Conservation (phyloP, 2,329 filamentous ascomycete species). For the Colletotrichum phormii region DNA sequence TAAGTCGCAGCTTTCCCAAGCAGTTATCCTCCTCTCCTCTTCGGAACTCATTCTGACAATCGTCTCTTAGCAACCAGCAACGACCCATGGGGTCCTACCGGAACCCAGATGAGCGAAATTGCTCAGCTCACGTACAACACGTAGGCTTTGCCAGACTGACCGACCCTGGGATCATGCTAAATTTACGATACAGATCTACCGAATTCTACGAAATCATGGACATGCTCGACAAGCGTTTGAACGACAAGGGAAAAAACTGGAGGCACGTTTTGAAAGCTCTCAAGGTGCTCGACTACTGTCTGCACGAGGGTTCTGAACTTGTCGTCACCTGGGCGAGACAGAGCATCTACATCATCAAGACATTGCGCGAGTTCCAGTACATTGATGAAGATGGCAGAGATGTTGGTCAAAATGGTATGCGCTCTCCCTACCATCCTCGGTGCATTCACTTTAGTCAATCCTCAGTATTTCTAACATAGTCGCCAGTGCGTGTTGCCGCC, state of each 20-base stretch:
- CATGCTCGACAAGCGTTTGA: slow-evolving; percentile 98
- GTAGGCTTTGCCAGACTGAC: slow-evolving; percentile 65
- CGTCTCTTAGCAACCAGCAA: slow-evolving; percentile 88
- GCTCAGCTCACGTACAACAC: slow-evolving; percentile 98
- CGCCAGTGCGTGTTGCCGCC: slow-evolving; percentile 87
- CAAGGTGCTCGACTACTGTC: slow-evolving; percentile 97
- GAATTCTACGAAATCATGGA: slow-evolving; percentile 99
- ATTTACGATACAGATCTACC: slow-evolving; percentile 72
- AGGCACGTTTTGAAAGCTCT: slow-evolving; percentile 96
- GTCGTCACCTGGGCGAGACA: slow-evolving; percentile 98
- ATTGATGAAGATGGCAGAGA: slow-evolving; percentile 95
- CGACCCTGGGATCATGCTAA: slow-evolving; percentile 1
- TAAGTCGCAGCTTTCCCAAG: slow-evolving; percentile 55
- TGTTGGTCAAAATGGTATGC: slow-evolving; percentile 93
- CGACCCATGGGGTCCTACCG: slow-evolving; percentile 97
- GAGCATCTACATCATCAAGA: slow-evolving; percentile 99
- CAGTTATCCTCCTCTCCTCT: not conserved
- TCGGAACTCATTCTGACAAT: slow-evolving; percentile 42
- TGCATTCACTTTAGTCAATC: not conserved
- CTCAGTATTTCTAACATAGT: slow-evolving; percentile 44
- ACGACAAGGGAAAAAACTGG: slow-evolving; percentile 99
- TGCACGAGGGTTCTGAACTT: slow-evolving; percentile 96
- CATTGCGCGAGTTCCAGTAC: slow-evolving; percentile 95
- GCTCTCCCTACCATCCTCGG: not conserved
- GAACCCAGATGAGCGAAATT: slow-evolving; percentile 98